A percentile compares a stretch with the other conserved stretches of the same genome.
phyloP scores from a whole-genome alignment of 169 alveolate species.

The Eimeria praecox region DNA sequence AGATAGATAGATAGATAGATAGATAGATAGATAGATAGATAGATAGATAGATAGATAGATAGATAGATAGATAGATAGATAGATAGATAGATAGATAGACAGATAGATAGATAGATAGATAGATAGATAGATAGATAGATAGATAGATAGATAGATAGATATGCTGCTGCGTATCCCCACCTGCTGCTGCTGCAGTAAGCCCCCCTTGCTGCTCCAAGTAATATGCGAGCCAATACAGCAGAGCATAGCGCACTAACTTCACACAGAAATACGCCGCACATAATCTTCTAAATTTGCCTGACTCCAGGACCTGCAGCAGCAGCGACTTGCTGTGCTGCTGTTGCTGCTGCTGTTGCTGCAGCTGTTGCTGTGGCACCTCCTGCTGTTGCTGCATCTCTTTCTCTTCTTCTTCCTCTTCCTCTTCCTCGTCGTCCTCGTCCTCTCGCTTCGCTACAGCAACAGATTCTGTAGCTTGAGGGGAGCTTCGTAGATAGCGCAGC shows the following conservation, averaged over 20 bases:
- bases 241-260: slow-evolving; percentile 85
- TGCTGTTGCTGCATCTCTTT: background rate
- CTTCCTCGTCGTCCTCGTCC: background rate
- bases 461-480: background rate
- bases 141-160: background rate
- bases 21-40: too few species aligned
- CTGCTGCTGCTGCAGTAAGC: slow-evolving; percentile 82
- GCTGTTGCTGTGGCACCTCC: background rate
- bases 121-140: too few species aligned
- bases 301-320: background rate
- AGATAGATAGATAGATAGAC: too few species aligned
- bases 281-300: slow-evolving; percentile 60
- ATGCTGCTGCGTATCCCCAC: slow-evolving; percentile 55
- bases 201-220: slow-evolving; percentile 79
- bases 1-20: too few species aligned
- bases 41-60: too few species aligned
- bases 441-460: background rate
- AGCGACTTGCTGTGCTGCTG: slow-evolving; percentile 1
- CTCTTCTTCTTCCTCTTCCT: background rate
- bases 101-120: too few species aligned
- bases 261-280: slow-evolving; percentile 84
- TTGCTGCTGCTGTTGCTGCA: background rate
- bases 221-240: slow-evolving; percentile 87
- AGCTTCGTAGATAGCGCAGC: slow-evolving; percentile 4
- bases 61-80: too few species aligned